Evolutionary conservation across 345 rosid species (phyloP), one percentile per base, ranked within the genome.

Genomic region (Punica granatum): DNA sequence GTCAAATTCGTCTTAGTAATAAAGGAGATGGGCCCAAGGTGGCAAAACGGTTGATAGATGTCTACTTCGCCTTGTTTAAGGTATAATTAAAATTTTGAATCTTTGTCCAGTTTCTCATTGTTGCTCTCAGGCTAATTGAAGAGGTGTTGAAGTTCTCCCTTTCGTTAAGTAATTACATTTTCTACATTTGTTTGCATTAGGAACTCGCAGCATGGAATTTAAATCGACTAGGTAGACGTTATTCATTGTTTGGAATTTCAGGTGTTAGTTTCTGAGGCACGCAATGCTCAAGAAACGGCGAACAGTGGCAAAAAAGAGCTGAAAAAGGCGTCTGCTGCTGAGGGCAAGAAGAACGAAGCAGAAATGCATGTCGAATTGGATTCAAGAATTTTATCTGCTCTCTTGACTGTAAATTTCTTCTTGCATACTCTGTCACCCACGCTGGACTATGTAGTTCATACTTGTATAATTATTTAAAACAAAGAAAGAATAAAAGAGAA

Each of bases 51-150:
- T 78, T 94, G 73, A 81, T 91, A 72, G 96, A 94, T 85, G 90
- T 91, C 6, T 94, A 94, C 73, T 94, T 94, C 80, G 99, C 96
- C 19, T 74, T 91, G 41, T 94, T 94, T 73, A 94, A 89, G 97
- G 97, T 94, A 85, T 64, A 26, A 59, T 31, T 69, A 44, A 35
- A 33, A 53, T 70, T 59, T 16, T 59, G 19, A 9, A 23, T 14
- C 56, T 60, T 59, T 30, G 56, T 66, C 37, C 11, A 51, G 33
- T 60, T 71, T 28, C 33, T 7, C 25, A 28, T 13, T 13, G 18
- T 44, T 44, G 9, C 18, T 14, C 16, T 56, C 25, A 26, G 61
- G 61, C 61, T 14, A 23, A 1, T n/a, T 6, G 25, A 25, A 53
- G 28, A 7, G 8, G 13, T 12, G 31, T 37, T 37, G 8, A 53